These are phyloP conservation scores for Sporothrix mexicana DNA, from an alignment of 2,329 filamentous ascomycete genomes.

Conservation along the genomic window DNA sequence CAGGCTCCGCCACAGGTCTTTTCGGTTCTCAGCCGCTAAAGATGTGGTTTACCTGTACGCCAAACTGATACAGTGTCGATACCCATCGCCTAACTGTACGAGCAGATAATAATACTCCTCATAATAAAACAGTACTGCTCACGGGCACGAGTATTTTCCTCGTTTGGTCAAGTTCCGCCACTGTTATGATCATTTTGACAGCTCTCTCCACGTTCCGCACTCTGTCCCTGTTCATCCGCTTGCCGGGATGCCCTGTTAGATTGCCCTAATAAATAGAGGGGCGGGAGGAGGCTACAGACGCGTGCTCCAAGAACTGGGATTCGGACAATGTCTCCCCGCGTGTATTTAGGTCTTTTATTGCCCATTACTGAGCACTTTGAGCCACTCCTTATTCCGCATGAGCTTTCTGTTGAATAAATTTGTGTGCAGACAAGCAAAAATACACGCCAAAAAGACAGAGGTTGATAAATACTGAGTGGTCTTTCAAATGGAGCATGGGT, in stretches of 20 bases:
- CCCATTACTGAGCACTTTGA: no score
- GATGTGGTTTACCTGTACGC: not conserved
- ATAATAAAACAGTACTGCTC: not conserved
- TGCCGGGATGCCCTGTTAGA: not conserved
- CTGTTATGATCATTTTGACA: not conserved
- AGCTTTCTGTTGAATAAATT: not conserved
- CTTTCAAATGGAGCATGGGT: not conserved
- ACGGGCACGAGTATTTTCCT: not conserved
- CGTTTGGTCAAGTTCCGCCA: conserved; percentile 6
- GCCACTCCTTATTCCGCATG: no score
- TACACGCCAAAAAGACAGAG: not conserved
- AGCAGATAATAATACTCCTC: not conserved
- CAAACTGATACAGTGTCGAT: conserved; percentile 13
- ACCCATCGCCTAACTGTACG: not conserved
- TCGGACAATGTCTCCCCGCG: not conserved
- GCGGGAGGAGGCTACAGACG: conserved; percentile 1
- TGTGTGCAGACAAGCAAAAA: not conserved
- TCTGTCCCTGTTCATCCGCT: conserved; percentile 22
- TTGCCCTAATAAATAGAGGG: conserved; percentile 11
- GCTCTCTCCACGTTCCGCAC: not conserved
- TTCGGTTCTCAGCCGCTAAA: conserved; percentile 6
- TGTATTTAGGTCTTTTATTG: not conserved
- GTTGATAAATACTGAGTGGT: conserved; percentile 1
- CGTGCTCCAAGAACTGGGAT: not conserved
- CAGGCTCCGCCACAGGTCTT: not conserved